A percentile compares a stretch with the other conserved stretches of the same genome.
Conservation (phyloP, 768 basidiomycete genomes). For the Mycena leptocephala region DNA sequence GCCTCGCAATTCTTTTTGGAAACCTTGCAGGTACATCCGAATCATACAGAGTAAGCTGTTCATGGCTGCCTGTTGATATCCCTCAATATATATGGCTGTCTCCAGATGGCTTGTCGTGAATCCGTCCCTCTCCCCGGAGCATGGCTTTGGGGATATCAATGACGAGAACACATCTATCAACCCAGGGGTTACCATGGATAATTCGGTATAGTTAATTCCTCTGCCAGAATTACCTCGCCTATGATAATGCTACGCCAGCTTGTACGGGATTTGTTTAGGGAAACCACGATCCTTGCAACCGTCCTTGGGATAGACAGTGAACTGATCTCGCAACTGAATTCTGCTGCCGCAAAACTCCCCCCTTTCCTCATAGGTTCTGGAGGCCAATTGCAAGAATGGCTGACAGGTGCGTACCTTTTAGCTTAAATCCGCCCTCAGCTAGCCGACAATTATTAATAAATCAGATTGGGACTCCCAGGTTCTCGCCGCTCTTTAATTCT, state of each 20-base stretch:
- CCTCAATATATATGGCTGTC: too few relatives aligned
- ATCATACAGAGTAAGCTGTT: slow-evolving; percentile 13
- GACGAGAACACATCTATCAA: slow-evolving; percentile 16
- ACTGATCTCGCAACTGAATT: slow-evolving; percentile 17
- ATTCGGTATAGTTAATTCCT: slow-evolving; percentile 14
- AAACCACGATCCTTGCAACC: slow-evolving; percentile 23
- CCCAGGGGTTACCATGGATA: slow-evolving; percentile 32
- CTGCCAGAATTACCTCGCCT: not conserved
- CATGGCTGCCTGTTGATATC: not conserved
- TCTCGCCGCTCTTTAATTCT: not conserved
- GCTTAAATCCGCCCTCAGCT: not conserved
- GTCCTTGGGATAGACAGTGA: slow-evolving; percentile 29
- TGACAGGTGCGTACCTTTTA: slow-evolving; percentile 5
- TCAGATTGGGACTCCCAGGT: slow-evolving; percentile 12
- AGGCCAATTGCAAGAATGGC: slow-evolving; percentile 34
- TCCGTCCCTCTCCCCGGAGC: slow-evolving; percentile 16
- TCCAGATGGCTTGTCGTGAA: slow-evolving; percentile 22
- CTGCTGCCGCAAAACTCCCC: slow-evolving; percentile 20
- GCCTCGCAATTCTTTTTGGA: slow-evolving; percentile 25
- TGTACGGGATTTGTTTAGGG: slow-evolving; percentile 28
- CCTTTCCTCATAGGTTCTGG: slow-evolving; percentile 31
- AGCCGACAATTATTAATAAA: not conserved
- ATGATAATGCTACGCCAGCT: not conserved
- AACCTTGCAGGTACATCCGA: slow-evolving; percentile 19
- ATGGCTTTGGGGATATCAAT: slow-evolving; percentile 11